phyloP scores from a whole-genome alignment of 164 flowering plant genomes.

The Umbellularia californica region DNA sequence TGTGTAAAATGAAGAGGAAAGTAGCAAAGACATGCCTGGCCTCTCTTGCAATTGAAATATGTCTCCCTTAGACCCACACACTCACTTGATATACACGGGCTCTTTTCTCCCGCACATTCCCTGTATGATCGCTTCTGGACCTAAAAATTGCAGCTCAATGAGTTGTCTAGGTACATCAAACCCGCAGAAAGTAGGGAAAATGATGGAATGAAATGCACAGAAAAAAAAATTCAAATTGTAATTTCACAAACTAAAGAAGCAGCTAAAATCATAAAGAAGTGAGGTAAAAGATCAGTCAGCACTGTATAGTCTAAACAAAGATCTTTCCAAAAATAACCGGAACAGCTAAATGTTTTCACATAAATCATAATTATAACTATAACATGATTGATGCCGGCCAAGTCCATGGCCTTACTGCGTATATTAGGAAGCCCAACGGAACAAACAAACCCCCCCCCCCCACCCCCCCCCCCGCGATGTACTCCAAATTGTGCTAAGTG shows the following conservation, averaged over 20 bases:
- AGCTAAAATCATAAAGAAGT: neutral
- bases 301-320: neutral
- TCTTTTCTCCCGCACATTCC: slow-evolving; percentile 83
- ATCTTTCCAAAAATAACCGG: no score
- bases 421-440: no score
- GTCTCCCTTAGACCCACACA: slow-evolving; percentile 93
- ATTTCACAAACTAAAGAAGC: neutral
- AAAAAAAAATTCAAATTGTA: neutral
- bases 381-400: no score
- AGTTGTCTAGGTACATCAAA: neutral
- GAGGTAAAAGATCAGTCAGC: neutral
- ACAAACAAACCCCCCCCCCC: no score
- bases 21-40: slow-evolving; percentile 48
- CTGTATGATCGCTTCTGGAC: slow-evolving; percentile 66
- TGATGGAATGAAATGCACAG: neutral
- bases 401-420: no score
- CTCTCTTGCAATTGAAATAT: slow-evolving; percentile 96
- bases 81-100: slow-evolving; percentile 66
- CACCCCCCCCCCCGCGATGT: no score
- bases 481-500: no score
- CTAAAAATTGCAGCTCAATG: slow-evolving; percentile 22
- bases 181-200: neutral
- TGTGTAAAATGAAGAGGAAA: neutral
- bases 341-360: neutral
- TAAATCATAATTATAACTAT: no score